These are phyloP conservation scores for Sideroxylon spinosum DNA, from an alignment of 179 eudicot species.

Conservation along the genomic window DNA sequence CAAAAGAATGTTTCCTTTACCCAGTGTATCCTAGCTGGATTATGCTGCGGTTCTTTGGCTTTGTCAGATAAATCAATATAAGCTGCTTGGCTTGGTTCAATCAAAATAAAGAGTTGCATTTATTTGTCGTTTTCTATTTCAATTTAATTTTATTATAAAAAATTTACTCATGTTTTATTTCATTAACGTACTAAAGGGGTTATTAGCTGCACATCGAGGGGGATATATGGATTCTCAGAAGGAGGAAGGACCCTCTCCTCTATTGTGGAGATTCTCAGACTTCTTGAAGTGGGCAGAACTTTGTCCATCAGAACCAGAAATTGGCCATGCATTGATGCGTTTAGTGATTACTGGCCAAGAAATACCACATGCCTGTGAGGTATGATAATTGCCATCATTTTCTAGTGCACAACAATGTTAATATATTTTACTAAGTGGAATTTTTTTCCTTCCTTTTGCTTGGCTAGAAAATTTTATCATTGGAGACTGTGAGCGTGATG, in stretches of 20 bases:
- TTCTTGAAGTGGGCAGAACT: slow-evolving; percentile 96
- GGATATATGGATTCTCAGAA: slow-evolving; percentile 96
- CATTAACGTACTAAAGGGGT: slow-evolving; percentile 51
- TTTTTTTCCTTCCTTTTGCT: background rate
- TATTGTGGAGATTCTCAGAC: slow-evolving; percentile 94
- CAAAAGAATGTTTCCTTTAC: background rate
- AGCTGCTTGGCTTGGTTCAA: background rate
- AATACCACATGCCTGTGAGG: slow-evolving; percentile 99
- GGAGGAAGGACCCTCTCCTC: slow-evolving; percentile 99
- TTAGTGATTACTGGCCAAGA: slow-evolving; percentile 95
- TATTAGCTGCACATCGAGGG: slow-evolving; percentile 98
- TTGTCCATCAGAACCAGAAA: slow-evolving; percentile 95
- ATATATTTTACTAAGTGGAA: background rate
- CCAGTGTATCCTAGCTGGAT: background rate
- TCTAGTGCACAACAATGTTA: background rate
- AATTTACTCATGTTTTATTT: slow-evolving; percentile 6
- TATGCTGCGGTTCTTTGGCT: background rate
- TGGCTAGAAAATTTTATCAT: background rate
- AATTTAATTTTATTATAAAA: background rate
- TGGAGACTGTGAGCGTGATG: background rate
- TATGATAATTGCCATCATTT: slow-evolving; percentile 19
- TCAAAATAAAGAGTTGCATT: background rate
- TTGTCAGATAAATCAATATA: background rate
- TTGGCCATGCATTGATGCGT: slow-evolving; percentile 97
- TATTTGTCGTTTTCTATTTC: background rate